Evolutionary conservation across 202 grass and related monocot genomes (phyloP).

Genomic region (Brachypodium distachyon): DNA sequence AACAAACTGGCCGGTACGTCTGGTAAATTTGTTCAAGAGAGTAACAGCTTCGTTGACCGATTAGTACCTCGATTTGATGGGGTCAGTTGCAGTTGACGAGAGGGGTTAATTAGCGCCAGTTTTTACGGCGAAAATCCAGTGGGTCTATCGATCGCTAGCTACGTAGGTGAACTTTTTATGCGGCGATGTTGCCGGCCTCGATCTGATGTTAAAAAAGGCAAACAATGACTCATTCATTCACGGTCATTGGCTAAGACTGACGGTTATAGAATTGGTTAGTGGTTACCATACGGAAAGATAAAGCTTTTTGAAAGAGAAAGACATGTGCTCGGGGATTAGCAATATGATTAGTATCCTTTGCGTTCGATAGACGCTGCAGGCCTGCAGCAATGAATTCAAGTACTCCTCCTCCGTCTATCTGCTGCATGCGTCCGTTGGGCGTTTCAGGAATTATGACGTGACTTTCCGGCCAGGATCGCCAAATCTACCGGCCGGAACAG

Average conservation of each 20-base stretch:
- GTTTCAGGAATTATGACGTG: constrained; percentile 20
- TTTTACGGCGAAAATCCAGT: constrained; percentile 30
- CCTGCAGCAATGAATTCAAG: constrained; percentile 11
- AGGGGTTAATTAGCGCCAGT: constrained; percentile 10
- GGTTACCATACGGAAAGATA: background rate
- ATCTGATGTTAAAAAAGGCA: background rate
- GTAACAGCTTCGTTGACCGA: too few species aligned
- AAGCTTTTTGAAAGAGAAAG: constrained; percentile 23
- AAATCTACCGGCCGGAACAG: background rate
- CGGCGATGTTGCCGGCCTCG: background rate
- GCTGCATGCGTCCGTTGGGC: background rate
- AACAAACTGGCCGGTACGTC: background rate
- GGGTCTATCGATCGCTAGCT: background rate
- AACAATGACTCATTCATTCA: background rate
- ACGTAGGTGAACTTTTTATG: constrained; percentile 2
- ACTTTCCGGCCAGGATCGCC: constrained; percentile 18
- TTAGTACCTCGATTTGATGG: background rate
- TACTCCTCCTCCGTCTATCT: too few species aligned
- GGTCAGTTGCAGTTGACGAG: background rate
- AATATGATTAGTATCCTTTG: constrained; percentile 20
- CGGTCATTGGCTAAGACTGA: background rate
- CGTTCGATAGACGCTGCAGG: constrained; percentile 14
- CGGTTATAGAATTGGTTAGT: constrained; percentile 2
- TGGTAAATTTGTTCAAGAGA: background rate
- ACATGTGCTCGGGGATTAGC: background rate